Evolutionary conservation across 305 asterid genomes (phyloP).

Genomic region (Striga hermonthica): DNA sequence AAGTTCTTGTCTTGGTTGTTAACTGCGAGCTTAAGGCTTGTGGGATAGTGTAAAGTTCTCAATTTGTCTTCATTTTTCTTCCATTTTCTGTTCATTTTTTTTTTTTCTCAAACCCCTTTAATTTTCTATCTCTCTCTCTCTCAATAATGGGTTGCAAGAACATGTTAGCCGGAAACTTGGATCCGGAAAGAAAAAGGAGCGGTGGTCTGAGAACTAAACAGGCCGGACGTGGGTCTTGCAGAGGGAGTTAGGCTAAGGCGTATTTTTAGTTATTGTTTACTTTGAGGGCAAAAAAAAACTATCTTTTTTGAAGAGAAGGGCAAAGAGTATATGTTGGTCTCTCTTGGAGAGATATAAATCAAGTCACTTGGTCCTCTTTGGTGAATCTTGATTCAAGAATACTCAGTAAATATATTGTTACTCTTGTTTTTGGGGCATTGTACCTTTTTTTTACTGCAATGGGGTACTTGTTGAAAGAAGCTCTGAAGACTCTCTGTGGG

Average conservation of each 20-base stretch:
- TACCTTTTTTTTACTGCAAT: slow-evolving; percentile 29
- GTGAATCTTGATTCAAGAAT: slow-evolving; percentile 30
- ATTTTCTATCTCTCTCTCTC: slow-evolving; percentile 35
- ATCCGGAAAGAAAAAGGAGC: slow-evolving; percentile 84
- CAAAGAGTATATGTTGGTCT: slow-evolving; percentile 21
- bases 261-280: not conserved
- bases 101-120: slow-evolving; percentile 18
- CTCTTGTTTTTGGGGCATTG: slow-evolving; percentile 23
- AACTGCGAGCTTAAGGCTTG: slow-evolving; percentile 78
- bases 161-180: slow-evolving; percentile 60
- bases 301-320: not conserved
- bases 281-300: slow-evolving; percentile 20
- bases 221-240: slow-evolving; percentile 98
- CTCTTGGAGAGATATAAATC: slow-evolving; percentile 31
- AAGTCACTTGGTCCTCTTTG: slow-evolving; percentile 4
- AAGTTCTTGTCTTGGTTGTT: slow-evolving; percentile 45
- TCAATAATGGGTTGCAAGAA: slow-evolving; percentile 60
- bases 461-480: slow-evolving; percentile 96
- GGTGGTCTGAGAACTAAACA: slow-evolving; percentile 98
- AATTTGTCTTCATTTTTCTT: slow-evolving; percentile 6
- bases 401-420: slow-evolving; percentile 27
- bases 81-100: slow-evolving; percentile 18
- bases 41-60: slow-evolving; percentile 60
- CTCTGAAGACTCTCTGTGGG: slow-evolving; percentile 94
- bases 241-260: slow-evolving; percentile 82